These are phyloP conservation scores for Recurvomyces mirabilis DNA, from an alignment of 495 filamentous ascomycete species.

Conservation along the genomic window DNA sequence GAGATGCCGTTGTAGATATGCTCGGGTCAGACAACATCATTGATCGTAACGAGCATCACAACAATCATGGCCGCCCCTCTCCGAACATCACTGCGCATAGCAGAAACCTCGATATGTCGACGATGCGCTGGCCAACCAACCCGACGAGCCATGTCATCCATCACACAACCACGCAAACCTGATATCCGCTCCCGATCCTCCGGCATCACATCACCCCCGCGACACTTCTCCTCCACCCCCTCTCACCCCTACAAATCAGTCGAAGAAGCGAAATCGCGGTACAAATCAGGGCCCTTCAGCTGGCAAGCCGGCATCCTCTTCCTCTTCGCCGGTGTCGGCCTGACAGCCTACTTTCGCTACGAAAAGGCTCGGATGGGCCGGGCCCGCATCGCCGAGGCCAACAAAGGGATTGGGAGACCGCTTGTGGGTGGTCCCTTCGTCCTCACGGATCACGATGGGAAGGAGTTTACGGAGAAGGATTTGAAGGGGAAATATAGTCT, in stretches of 20 bases:
- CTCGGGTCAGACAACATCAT: too few relatives aligned
- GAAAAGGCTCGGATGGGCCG: slow-evolving; percentile 85
- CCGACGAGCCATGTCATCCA: slow-evolving; percentile 8
- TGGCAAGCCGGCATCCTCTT: slow-evolving; percentile 82
- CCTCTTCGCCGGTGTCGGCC: slow-evolving; percentile 59
- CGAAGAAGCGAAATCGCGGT: slow-evolving; percentile 21
- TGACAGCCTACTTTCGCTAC: slow-evolving; percentile 78
- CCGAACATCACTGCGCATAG: slow-evolving; percentile 72
- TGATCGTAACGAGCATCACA: too few relatives aligned
- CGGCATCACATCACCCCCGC: not conserved
- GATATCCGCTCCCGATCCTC: slow-evolving; percentile 16
- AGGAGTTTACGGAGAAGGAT: slow-evolving; percentile 60
- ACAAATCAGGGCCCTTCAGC: slow-evolving; percentile 57
- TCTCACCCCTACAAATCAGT: slow-evolving; percentile 22
- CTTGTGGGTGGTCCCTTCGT: slow-evolving; percentile 85
- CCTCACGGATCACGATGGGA: slow-evolving; percentile 70
- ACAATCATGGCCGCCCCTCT: too few relatives aligned
- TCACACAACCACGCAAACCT: slow-evolving; percentile 13
- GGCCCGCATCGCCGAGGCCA: slow-evolving; percentile 73
- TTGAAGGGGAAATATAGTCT: slow-evolving; percentile 79
- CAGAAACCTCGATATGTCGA: slow-evolving; percentile 72
- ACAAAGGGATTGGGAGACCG: slow-evolving; percentile 82
- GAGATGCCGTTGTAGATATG: too few relatives aligned
- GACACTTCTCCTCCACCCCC: slow-evolving; percentile 16
- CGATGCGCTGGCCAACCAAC: slow-evolving; percentile 2